These are phyloP conservation scores for Paraurostyla sp. DNA, from an alignment of 73 alveolate species.

Conservation along the genomic window DNA sequence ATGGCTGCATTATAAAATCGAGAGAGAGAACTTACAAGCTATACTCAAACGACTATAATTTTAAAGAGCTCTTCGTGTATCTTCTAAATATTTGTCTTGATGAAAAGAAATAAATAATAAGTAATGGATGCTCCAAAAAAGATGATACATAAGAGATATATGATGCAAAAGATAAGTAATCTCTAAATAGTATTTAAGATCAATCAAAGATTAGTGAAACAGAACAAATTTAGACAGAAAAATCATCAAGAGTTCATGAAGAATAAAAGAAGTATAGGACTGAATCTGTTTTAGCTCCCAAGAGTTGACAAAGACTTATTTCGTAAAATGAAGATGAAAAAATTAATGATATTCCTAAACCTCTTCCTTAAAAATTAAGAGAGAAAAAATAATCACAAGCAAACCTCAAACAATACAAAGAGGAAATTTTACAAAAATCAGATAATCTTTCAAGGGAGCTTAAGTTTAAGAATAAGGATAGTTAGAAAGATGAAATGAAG, in stretches of 20 bases:
- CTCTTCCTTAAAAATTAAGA: too few species aligned
- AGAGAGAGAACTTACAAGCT: neutral
- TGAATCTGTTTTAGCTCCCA: neutral
- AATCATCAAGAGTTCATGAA: too few species aligned
- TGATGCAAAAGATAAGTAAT: too few species aligned
- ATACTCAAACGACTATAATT: slow-evolving; percentile 36
- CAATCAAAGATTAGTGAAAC: too few species aligned
- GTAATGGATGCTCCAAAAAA: too few species aligned
- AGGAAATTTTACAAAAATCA: neutral
- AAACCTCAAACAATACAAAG: too few species aligned
- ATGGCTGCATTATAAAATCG: neutral
- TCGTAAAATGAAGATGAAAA: neutral
- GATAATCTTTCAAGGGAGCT: neutral
- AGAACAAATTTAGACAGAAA: too few species aligned
- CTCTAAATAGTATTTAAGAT: too few species aligned
- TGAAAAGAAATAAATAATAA: neutral
- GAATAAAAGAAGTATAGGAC: neutral
- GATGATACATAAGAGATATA: too few species aligned
- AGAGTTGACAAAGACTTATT: neutral
- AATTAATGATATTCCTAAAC: too few species aligned
- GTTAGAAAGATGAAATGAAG: neutral
- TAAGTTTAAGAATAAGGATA: neutral
- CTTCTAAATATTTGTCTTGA: neutral
- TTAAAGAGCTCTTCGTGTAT: slow-evolving; percentile 41
- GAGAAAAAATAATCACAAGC: too few species aligned